Conservation (phyloP, 805 yeast genomes). For the Wickerhamiella bombiphila region DNA sequence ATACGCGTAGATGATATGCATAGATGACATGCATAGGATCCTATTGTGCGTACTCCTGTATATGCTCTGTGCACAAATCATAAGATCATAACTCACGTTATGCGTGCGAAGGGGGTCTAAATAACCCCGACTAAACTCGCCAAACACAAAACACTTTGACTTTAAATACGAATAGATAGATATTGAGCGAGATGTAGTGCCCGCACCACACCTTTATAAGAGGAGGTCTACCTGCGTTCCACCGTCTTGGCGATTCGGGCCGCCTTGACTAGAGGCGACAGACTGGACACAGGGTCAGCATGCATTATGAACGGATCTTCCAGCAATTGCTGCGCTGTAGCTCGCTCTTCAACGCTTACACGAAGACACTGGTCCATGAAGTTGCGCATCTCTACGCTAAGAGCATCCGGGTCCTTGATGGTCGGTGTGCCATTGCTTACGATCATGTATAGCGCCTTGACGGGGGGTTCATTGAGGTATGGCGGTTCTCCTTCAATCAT, state of each 20-base stretch:
- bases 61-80: no score
- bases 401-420: constrained; percentile 71
- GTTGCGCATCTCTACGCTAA: constrained; percentile 48
- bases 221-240: constrained; percentile 8
- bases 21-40: no score
- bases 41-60: no score
- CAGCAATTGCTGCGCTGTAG: constrained; percentile 60
- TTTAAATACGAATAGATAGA: no score
- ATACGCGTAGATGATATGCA: no score
- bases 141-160: no score
- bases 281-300: constrained; percentile 21
- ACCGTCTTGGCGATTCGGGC: constrained; percentile 20
- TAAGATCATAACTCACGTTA: no score
- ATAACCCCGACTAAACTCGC: no score
- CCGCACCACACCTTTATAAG: background rate
- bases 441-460: constrained; percentile 82
- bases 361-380: constrained; percentile 69
- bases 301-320: constrained; percentile 42
- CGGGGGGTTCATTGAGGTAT: constrained; percentile 86
- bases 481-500: constrained; percentile 99
- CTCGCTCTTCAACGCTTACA: constrained; percentile 71
- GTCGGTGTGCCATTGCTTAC: constrained; percentile 96
- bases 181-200: background rate
- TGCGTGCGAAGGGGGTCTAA: no score
- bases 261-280: constrained; percentile 25